Conservation (phyloP, 345 rosid species). For the Salix exigua region DNA sequence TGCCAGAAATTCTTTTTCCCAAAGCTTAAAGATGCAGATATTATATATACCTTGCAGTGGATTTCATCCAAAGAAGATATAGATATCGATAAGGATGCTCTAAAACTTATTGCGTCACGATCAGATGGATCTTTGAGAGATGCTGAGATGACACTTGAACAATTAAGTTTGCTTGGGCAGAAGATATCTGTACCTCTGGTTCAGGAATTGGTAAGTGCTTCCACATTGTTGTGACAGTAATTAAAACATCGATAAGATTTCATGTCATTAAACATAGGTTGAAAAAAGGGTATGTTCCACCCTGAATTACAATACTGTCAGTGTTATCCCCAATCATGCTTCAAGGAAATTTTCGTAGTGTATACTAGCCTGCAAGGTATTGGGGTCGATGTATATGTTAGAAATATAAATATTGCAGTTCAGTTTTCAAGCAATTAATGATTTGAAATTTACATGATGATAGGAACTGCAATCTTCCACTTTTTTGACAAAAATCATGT, state of each 20-base stretch:
- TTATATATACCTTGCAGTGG: constrained; percentile 66
- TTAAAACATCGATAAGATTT: neutral
- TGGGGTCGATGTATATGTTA: neutral
- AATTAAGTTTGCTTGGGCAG: constrained; percentile 84
- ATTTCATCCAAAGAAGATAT: constrained; percentile 70
- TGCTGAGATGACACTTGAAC: constrained; percentile 95
- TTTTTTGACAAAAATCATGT: neutral
- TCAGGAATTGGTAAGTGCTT: constrained; percentile 80
- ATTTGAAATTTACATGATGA: neutral
- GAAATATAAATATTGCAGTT: neutral
- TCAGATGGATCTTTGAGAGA: constrained; percentile 98
- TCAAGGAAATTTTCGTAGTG: neutral
- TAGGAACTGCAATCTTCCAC: neutral
- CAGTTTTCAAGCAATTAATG: neutral
- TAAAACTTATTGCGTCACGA: constrained; percentile 87
- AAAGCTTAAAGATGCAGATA: constrained; percentile 85
- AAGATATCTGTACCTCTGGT: constrained; percentile 77
- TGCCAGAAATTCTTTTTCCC: constrained; percentile 97
- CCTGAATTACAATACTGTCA: neutral
- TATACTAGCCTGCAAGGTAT: neutral
- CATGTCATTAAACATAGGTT: neutral
- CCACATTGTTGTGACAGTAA: neutral
- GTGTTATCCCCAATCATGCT: neutral
- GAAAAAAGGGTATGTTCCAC: neutral
- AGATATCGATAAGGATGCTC: constrained; percentile 70